Evolutionary conservation across 2,329 filamentous ascomycete species (phyloP), one percentile per base, ranked within the genome.

Genomic region (Exophiala sideris): DNA sequence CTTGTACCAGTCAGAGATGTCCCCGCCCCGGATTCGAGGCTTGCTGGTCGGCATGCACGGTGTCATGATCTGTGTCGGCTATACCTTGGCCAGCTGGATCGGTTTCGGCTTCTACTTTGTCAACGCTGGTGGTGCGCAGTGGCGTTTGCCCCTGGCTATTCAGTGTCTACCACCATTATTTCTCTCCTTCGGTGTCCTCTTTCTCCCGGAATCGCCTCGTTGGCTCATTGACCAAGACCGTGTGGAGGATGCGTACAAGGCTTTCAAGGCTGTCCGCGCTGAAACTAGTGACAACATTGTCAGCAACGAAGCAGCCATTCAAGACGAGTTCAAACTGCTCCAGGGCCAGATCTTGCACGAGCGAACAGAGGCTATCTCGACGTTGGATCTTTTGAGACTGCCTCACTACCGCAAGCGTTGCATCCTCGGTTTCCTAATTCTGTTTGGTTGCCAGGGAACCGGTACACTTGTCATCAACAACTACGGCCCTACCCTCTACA

Each of bases 151-250:
- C 10, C 38, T 59, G 14, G 57, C 50, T 32, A 55, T 62, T 32
- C 57, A 59, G 45, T 48, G 50, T 12, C 21, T 59, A 5, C 44
- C 41, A 14, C 57, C 57, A 9, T 14, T 63, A 20, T 38, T 62
- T 16, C 57, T 67, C 7, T 67, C 76, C 33, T 64, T 78, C 51
- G 75, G 71, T 3, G 72, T 78, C 24, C 41, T 59, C 3, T 64
- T 65, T 47, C 58, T 65, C 12, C 66, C 66, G 2, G 65, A 67
- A 50, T 64, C 60, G 0, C 66, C 65, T 14, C 59, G 64, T 5
- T 67, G 64, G 47, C 50, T 55, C 9, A 42, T 55, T 29, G 42
- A 42, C 34, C 42, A 46, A 2, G 48, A 50, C 12, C 49, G 48
- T 11, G 21, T 52, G 8, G 49, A 52, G 12, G 54, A 56, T 12